Evolutionary conservation across 176 grass and related monocot species (phyloP).

Genomic region (Juncus inflexus): DNA sequence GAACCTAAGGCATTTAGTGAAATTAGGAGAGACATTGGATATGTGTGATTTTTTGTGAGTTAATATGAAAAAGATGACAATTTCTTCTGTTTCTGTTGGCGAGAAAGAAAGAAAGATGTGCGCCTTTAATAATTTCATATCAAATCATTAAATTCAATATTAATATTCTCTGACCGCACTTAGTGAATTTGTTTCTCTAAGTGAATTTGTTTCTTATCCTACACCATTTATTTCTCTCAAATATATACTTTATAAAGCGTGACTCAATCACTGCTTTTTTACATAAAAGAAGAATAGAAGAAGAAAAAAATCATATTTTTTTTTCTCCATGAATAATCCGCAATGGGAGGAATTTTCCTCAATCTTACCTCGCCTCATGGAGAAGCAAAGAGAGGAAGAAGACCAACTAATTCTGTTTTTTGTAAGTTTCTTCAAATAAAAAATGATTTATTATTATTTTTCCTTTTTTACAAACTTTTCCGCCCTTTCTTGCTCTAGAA

Average conservation of each 20-base stretch:
- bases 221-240: slow-evolving; percentile 19
- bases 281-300: slow-evolving; percentile 10
- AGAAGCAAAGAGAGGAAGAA: slow-evolving; percentile 20
- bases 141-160: slow-evolving; percentile 24
- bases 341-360: slow-evolving; percentile 7
- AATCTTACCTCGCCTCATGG: slow-evolving; percentile 12
- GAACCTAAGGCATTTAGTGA: too few relatives aligned
- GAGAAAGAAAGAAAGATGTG: slow-evolving; percentile 4
- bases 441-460: background rate
- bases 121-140: slow-evolving; percentile 22
- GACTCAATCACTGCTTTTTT: slow-evolving; percentile 3
- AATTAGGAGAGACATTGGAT: too few relatives aligned
- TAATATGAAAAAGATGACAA: too few relatives aligned
- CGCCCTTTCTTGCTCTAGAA: slow-evolving; percentile 10
- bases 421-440: slow-evolving; percentile 11
- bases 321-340: slow-evolving; percentile 9
- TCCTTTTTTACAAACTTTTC: background rate
- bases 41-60: too few relatives aligned
- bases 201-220: slow-evolving; percentile 14
- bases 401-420: slow-evolving; percentile 20
- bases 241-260: slow-evolving; percentile 10
- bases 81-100: background rate
- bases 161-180: slow-evolving; percentile 11
- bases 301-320: background rate
- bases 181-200: slow-evolving; percentile 27